These are phyloP conservation scores for Penicillium longicatenatum DNA, from an alignment of 495 filamentous ascomycete genomes.

Conservation along the genomic window DNA sequence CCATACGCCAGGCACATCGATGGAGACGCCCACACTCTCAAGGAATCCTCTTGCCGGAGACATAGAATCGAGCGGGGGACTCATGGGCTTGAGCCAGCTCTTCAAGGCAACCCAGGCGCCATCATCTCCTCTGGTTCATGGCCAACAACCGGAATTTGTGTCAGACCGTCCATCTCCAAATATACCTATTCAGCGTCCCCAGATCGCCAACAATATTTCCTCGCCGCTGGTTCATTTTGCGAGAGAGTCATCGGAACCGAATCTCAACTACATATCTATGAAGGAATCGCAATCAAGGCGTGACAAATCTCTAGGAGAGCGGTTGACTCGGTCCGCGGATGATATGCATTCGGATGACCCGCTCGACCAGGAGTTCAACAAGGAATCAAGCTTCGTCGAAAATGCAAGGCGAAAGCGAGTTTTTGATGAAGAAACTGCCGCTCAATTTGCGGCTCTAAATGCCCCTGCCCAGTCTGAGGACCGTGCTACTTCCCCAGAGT, in stretches of 20 bases:
- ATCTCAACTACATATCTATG: constrained; percentile 52
- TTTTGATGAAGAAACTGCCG: constrained; percentile 39
- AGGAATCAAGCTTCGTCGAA: constrained; percentile 46
- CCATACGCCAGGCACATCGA: constrained; percentile 28
- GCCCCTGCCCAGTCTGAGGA: constrained; percentile 34
- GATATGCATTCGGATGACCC: constrained; percentile 41
- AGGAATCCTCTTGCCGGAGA: constrained; percentile 49
- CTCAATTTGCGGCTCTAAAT: constrained; percentile 44
- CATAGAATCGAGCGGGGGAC: constrained; percentile 41
- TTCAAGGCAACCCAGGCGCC: constrained; percentile 55
- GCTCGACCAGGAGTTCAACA: constrained; percentile 50
- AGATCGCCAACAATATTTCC: constrained; percentile 38
- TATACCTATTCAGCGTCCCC: constrained; percentile 45
- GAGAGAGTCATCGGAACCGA: constrained; percentile 47
- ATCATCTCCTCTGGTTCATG: constrained; percentile 51
- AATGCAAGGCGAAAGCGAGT: constrained; percentile 37
- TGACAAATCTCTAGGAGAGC: constrained; percentile 34
- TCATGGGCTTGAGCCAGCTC: constrained; percentile 53
- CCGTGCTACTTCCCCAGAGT: constrained; percentile 13
- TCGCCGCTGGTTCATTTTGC: constrained; percentile 44
- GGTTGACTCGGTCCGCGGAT: constrained; percentile 44
- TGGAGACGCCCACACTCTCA: constrained; percentile 43
- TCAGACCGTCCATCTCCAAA: constrained; percentile 58
- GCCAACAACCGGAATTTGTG: constrained; percentile 38
- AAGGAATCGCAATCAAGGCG: constrained; percentile 51